Evolutionary conservation across 2,329 filamentous ascomycete species (phyloP).

Genomic region (Fusarium mundagurra): DNA sequence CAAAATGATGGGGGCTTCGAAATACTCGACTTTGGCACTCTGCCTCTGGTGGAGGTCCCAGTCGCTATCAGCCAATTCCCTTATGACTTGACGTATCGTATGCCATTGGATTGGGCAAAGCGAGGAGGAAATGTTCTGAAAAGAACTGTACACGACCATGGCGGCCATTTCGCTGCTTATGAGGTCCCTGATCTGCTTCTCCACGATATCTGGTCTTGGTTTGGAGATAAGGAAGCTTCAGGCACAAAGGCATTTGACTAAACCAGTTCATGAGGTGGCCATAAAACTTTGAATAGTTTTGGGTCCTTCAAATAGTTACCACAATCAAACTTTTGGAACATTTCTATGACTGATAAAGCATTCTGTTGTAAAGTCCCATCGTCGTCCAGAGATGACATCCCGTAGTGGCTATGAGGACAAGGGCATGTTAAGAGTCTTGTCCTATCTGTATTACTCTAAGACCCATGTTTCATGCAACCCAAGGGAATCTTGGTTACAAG

Average conservation of each 20-base stretch:
- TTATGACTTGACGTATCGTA: background rate
- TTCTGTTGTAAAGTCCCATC: fast-evolving
- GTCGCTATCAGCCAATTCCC: background rate
- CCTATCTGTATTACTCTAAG: fast-evolving
- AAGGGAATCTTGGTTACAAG: fast-evolving
- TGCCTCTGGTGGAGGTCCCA: background rate
- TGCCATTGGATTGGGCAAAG: background rate
- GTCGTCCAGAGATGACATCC: background rate
- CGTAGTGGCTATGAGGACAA: background rate
- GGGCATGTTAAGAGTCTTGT: too few relatives aligned
- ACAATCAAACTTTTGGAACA: too few relatives aligned
- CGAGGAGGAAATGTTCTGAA: background rate
- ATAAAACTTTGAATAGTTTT: background rate
- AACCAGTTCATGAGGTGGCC: background rate
- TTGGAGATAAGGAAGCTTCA: background rate
- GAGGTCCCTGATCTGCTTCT: background rate
- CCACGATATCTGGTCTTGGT: background rate
- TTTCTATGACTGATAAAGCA: fast-evolving
- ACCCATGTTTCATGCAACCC: fast-evolving
- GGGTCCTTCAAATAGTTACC: fast-evolving
- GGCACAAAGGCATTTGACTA: background rate
- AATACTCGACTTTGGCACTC: background rate
- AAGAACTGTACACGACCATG: background rate
- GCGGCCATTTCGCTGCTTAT: background rate
- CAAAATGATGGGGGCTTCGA: background rate